phyloP scores from a whole-genome alignment of 768 basidiomycete species.

The Rickenella mellea region DNA sequence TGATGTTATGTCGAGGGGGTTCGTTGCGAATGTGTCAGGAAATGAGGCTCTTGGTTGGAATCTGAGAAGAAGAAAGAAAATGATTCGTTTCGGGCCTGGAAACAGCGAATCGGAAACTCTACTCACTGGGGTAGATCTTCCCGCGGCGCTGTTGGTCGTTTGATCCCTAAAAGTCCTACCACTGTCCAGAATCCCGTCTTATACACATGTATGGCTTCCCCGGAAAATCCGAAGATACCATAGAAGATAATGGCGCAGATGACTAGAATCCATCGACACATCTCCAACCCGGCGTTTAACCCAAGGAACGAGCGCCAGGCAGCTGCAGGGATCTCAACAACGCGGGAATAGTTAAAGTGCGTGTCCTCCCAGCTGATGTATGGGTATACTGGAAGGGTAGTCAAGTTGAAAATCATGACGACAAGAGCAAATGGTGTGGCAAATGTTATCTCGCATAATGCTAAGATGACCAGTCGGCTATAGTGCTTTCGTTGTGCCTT shows the following conservation, averaged over 20 bases:
- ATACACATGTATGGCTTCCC: slow-evolving; percentile 34
- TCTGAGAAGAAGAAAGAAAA: no score
- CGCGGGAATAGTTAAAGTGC: slow-evolving; percentile 38
- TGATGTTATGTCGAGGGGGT: no score
- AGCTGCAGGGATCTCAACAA: slow-evolving; percentile 29
- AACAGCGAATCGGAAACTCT: no score
- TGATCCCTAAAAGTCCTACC: no score
- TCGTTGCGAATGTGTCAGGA: no score
- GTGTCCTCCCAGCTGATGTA: slow-evolving; percentile 43
- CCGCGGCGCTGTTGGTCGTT: no score
- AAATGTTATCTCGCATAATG: slow-evolving; percentile 34
- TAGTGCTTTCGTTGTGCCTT: slow-evolving; percentile 40
- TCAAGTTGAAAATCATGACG: slow-evolving; percentile 26
- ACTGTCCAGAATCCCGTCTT: not conserved
- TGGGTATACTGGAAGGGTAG: slow-evolving; percentile 20
- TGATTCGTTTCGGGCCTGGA: no score
- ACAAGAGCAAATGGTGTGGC: slow-evolving; percentile 34
- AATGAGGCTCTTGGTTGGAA: no score
- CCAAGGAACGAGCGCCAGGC: slow-evolving; percentile 28
- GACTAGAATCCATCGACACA: slow-evolving; percentile 38
- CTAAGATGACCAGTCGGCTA: slow-evolving; percentile 49
- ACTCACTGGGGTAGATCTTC: no score
- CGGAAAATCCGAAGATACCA: slow-evolving; percentile 53
- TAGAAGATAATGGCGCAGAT: slow-evolving; percentile 51
- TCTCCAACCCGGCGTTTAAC: slow-evolving; percentile 23